A percentile compares a stretch with the other conserved stretches of the same genome.
These are phyloP conservation scores for Thelephora aurantiotincta DNA, from an alignment of 768 basidiomycete genomes.

Conservation along the genomic window DNA sequence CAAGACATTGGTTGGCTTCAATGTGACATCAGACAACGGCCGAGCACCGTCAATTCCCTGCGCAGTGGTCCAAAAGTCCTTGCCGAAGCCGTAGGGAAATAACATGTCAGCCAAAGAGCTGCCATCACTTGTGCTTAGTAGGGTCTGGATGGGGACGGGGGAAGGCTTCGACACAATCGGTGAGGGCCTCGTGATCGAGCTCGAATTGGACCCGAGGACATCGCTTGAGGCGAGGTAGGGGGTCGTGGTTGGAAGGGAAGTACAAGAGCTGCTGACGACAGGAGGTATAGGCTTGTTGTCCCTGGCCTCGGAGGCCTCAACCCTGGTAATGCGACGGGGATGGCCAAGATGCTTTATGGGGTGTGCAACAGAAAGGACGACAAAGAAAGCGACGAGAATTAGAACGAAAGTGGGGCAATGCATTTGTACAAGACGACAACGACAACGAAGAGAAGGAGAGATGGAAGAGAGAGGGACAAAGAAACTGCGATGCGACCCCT, in stretches of 20 bases:
- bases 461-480: no score
- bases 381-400: constrained; percentile 6
- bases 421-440: no score
- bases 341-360: constrained; percentile 1
- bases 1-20: constrained; percentile 27
- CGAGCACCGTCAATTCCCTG: constrained; percentile 20
- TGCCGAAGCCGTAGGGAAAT: constrained; percentile 11
- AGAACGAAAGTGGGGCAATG: no score
- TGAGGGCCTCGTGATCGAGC: background rate
- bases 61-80: constrained; percentile 39
- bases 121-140: background rate
- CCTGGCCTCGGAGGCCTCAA: background rate
- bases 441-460: no score
- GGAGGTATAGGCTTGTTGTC: constrained; percentile 3
- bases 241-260: background rate
- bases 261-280: background rate
- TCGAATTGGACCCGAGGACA: no score
- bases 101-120: background rate
- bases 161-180: background rate
- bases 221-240: background rate
- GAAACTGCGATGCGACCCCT: no score
- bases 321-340: background rate
- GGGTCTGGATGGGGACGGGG: constrained; percentile 4
- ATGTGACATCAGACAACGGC: constrained; percentile 29
- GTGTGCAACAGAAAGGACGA: background rate